phyloP scores from a whole-genome alignment of 208 protist genomes.

The Trypanosoma melophagium region DNA sequence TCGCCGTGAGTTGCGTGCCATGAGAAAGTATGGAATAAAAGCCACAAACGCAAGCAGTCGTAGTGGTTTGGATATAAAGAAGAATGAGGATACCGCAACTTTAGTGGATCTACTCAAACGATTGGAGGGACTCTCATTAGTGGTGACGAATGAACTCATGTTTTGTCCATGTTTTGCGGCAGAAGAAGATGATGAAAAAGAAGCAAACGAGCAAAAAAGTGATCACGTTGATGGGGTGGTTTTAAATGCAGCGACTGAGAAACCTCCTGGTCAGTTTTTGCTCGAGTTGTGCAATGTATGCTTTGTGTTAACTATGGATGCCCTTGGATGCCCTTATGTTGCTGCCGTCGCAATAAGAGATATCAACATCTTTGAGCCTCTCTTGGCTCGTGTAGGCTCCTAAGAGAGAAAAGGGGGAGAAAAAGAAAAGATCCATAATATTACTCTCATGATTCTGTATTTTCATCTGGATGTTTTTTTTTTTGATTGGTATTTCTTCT shows the following conservation, averaged over 20 bases:
- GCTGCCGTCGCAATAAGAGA: constrained; percentile 58
- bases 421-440: not conserved
- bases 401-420: not conserved
- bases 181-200: constrained; percentile 21
- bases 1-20: constrained; percentile 18
- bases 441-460: not conserved
- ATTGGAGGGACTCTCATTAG: constrained; percentile 47
- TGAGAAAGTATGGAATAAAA: not conserved
- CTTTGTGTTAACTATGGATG: constrained; percentile 68
- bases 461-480: not conserved
- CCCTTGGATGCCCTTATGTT: constrained; percentile 69
- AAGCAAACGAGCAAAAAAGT: not conserved
- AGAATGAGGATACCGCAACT: not conserved
- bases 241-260: not conserved
- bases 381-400: constrained; percentile 69
- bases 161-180: constrained; percentile 68
- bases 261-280: constrained; percentile 24
- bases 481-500: not conserved
- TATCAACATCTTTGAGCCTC: constrained; percentile 75
- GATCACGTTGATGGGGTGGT: not conserved
- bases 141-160: constrained; percentile 90
- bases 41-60: not conserved
- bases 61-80: not conserved
- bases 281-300: constrained; percentile 63
- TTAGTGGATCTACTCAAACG: constrained; percentile 39